Evolutionary conservation across 352 stramenopile genomes (phyloP).

Genomic region (Globisporangium nodosum): DNA sequence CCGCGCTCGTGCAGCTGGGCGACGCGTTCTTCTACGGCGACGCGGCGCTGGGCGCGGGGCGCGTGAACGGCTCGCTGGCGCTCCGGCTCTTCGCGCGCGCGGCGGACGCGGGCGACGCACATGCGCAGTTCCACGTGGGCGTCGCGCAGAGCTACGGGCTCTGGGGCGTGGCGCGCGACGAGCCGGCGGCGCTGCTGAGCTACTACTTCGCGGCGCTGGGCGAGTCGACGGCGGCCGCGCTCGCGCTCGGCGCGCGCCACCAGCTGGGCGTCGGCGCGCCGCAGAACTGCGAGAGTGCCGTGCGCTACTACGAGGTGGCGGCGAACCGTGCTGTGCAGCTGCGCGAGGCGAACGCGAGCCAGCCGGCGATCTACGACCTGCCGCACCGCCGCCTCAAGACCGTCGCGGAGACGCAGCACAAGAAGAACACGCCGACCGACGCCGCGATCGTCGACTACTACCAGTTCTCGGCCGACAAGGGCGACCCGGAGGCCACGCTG

Average conservation of each 20-base stretch:
- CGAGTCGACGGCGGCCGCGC: conserved; percentile 49
- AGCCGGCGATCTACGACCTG: conserved; percentile 66
- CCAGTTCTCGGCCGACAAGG: conserved; percentile 85
- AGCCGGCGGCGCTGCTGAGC: conserved; percentile 59
- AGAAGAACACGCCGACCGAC: conserved; percentile 73
- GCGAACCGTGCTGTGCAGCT: conserved; percentile 72
- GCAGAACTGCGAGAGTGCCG: conserved; percentile 76
- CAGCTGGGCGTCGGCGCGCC: conserved; percentile 64
- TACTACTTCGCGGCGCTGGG: conserved; percentile 85
- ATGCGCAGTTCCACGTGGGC: conserved; percentile 83
- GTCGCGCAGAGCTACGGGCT: conserved; percentile 80
- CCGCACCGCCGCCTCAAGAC: conserved; percentile 71
- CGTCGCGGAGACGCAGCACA: conserved; percentile 65
- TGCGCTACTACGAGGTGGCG: conserved; percentile 87
- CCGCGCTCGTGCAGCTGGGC: conserved; percentile 61
- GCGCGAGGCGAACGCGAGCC: conserved; percentile 46
- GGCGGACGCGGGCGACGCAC: conserved; percentile 43
- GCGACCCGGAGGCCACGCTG: conserved; percentile 74
- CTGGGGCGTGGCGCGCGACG: conserved; percentile 62
- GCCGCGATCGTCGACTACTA: conserved; percentile 88
- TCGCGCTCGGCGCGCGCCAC: conserved; percentile 81
- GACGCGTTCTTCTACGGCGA: conserved; percentile 81
- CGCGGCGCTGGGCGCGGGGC: conserved; percentile 36
- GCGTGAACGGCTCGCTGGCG: conserved; percentile 66
- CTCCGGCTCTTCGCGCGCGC: conserved; percentile 63